Conservation (phyloP, 768 basidiomycete genomes). For the Amanita brunnescens region DNA sequence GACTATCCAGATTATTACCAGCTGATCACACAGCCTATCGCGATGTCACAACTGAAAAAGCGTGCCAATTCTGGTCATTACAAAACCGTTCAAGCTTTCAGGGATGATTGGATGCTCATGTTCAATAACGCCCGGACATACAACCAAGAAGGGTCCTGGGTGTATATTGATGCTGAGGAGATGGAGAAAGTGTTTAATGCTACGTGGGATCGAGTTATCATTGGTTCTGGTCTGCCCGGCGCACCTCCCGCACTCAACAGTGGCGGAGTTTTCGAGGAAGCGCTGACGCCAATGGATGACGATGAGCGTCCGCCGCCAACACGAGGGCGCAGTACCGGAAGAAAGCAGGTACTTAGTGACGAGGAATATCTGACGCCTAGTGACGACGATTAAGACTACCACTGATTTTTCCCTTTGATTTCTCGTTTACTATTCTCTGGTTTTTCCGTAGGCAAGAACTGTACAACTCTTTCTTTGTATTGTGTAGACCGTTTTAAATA, state of each 20-base stretch:
- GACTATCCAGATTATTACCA: constrained; percentile 92
- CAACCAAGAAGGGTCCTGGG: constrained; percentile 93
- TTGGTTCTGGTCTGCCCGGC: constrained; percentile 68
- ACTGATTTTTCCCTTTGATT: neutral
- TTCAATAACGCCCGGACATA: constrained; percentile 90
- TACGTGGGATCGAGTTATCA: constrained; percentile 54
- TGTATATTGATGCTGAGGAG: constrained; percentile 88
- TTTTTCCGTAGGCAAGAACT: neutral
- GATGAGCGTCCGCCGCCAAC: constrained; percentile 55
- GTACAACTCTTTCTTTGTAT: constrained; percentile 5
- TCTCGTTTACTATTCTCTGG: neutral
- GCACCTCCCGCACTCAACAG: constrained; percentile 35
- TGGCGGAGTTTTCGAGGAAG: constrained; percentile 29
- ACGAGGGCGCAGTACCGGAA: constrained; percentile 47
- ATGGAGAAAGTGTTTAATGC: constrained; percentile 86
- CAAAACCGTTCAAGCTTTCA: constrained; percentile 64
- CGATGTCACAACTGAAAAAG: constrained; percentile 79
- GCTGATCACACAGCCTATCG: constrained; percentile 81
- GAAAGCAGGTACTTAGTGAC: constrained; percentile 72
- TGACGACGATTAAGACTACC: constrained; percentile 49
- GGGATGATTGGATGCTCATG: constrained; percentile 83
- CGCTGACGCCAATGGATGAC: constrained; percentile 76
- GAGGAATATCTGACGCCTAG: constrained; percentile 65
- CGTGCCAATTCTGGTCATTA: constrained; percentile 57
- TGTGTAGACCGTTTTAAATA: neutral